Base-by-base conservation (phyloP, 192 early-diverging fungal genomes). In the Lobosporangium transversale region DNA sequence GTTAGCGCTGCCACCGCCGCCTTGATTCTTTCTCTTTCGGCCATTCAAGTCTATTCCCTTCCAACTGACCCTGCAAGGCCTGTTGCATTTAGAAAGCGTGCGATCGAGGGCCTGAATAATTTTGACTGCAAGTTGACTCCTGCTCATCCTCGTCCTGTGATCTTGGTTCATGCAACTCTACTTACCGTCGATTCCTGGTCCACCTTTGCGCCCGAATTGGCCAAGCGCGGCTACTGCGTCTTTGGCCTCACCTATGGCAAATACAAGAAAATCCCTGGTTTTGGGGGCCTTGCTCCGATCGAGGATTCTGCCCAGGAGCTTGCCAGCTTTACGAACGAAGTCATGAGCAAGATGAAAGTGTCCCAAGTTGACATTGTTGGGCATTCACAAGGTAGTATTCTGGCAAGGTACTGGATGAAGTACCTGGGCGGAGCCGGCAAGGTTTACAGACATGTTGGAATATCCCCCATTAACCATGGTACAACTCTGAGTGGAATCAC, bases 321-420 rank as follows among this genome's bases (percentile, higher is more conserved):
- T 20, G 53, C 21, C 17, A 36, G 51, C 12, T 76, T 76, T 33
- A 47, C 53, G 1, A 37, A 67, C 42, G 67, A 67, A 15, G 58
- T 76, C 24, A 14, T 76, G 42, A 31, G 18, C n/a, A 50, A 54
- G 36, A 31, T 51, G 45, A 49, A 62, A 23, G 47, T 29, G 20
- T 62, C 6, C 58, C n/a, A n/a, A n/a, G n/a, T n/a, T n/a, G n/a
- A n/a, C n/a, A n/a, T n/a, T n/a, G n/a, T n/a, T n/a, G n/a, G 64
- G 18, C 73, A 76, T 35, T 76, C 73, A 6, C 64, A 76, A 12
- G 73, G 73, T 8, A 64, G 73, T n/a, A 66, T 76, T 21, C 53
- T 67, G 1, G 58, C 57, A 10, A 59, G 73, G 7, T 67, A 76
- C 65, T 76, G 65, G 63, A 61, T 67, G n/a, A 76, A 66, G 57